Base-by-base conservation (phyloP, 345 rosid species). In the Aquilaria malaccensis region DNA sequence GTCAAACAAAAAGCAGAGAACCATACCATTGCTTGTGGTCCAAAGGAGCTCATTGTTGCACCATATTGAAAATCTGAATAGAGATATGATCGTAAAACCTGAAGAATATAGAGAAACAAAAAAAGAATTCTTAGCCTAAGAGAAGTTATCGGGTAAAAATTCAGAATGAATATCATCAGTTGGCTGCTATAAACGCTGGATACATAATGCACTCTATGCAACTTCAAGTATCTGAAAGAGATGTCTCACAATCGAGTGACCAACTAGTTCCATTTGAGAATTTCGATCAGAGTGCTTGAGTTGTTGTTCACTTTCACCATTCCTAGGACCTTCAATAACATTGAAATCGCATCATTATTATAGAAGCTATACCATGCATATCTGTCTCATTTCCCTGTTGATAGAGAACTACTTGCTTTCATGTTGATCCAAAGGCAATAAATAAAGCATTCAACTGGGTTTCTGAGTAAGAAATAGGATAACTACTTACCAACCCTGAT, bases 231-330 rank as follows among this genome's bases (percentile, higher is more conserved):
- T 31, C 31, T n/a, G 63, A 37, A 69, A 65, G 60, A 61, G 59
- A 67, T 30, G 29, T 45, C 79, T 67, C 71, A 85, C 91, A 69
- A 85, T 77, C 33, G 91, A 82, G 76, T 80, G 91, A 56, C 91
- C 87, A n/a, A 79, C 85, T 52, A 80, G 81, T 75, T 82, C 87
- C 82, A 73, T 76, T 45, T 80, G 80, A 43, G 83, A 76, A 72
- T 74, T 77, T 10, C 71, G 71, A 58, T 76, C 84, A 61, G 77
- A 30, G 60, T 64, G 71, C 51, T 76, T 65, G 48, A 55, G 71
- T 53, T 70, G 64, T 66, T 30, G 63, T 4, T 41, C 59, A 33
- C 66, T 83, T 55, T 58, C 76, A 58, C 76, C 73, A 61, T 58
- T 63, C 57, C 53, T 50, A 63, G 79, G 73, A 74, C 74, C 82